Percentiles rank a stretch among this genome's conserved stretches.
These are phyloP conservation scores for Saccharomycopsis guyanensis DNA, from an alignment of 805 yeast genomes.

Conservation along the genomic window DNA sequence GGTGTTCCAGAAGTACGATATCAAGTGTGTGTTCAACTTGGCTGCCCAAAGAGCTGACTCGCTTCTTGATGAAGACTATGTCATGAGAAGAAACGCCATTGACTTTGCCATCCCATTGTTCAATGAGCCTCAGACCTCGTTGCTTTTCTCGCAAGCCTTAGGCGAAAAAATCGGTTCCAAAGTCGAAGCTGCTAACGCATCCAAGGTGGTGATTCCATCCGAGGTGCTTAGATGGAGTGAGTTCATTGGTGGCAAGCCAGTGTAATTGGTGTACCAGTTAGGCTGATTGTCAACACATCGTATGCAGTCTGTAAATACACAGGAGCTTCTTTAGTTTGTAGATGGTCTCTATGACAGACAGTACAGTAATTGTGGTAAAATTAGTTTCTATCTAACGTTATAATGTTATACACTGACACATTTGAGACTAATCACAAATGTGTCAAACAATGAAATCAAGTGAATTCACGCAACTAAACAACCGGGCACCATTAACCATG, in stretches of 20 bases:
- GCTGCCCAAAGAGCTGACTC: constrained; percentile 86
- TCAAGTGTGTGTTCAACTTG: constrained; percentile 84
- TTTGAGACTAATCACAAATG: no score
- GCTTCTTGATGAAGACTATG: constrained; percentile 81
- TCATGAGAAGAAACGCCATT: constrained; percentile 98
- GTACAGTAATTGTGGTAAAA: constrained; percentile 6
- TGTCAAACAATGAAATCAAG: no score
- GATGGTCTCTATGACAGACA: background rate
- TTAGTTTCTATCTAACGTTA: background rate
- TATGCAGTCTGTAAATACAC: background rate
- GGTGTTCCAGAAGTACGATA: constrained; percentile 79
- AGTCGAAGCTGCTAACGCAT: constrained; percentile 21
- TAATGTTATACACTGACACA: background rate
- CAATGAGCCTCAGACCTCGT: constrained; percentile 92
- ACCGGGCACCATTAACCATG: no score
- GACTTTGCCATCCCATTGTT: constrained; percentile 95
- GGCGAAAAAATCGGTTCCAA: constrained; percentile 48
- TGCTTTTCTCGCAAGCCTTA: constrained; percentile 78
- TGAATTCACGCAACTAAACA: no score
- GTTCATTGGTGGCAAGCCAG: constrained; percentile 89
- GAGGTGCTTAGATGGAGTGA: constrained; percentile 97
- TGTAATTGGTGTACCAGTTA: no score
- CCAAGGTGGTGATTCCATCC: constrained; percentile 53
- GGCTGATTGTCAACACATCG: background rate
- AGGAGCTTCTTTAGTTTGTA: background rate